Percentiles rank a stretch among this genome's conserved stretches.
These are phyloP conservation scores for Hordeum pubiflorum DNA, from an alignment of 202 grass and related monocot genomes.

Conservation along the genomic window DNA sequence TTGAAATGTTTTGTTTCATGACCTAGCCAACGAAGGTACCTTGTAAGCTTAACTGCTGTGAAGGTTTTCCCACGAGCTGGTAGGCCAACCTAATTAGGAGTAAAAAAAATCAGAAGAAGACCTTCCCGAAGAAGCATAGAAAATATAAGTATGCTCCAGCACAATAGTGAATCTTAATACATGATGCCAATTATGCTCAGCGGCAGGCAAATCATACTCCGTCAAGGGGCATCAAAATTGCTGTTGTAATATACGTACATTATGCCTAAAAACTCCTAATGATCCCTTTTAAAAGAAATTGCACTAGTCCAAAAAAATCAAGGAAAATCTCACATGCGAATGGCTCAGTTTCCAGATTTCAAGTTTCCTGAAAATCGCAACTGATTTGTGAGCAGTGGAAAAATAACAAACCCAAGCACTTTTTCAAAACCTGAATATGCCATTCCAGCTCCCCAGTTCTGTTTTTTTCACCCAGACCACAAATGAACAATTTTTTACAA, in stretches of 20 bases:
- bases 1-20: conserved; percentile 99
- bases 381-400: background rate
- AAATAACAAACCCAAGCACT: background rate
- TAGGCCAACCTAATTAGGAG: conserved; percentile 70
- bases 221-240: background rate
- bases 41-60: conserved; percentile 95
- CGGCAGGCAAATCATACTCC: background rate
- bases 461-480: too few relatives aligned
- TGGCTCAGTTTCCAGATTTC: background rate
- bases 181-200: background rate
- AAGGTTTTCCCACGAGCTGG: conserved; percentile 98
- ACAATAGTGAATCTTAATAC: background rate
- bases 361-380: background rate
- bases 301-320: background rate
- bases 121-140: conserved; percentile 15
- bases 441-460: too few relatives aligned
- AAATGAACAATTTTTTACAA: too few relatives aligned
- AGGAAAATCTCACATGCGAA: background rate
- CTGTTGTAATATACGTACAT: conserved; percentile 5
- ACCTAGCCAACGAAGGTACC: conserved; percentile 96
- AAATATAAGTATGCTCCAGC: conserved; percentile 9
- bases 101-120: conserved; percentile 31
- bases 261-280: background rate
- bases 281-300: background rate
- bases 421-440: background rate